These are phyloP conservation scores for Colletotrichum sp. DNA, from an alignment of 2,329 filamentous ascomycete genomes.

Conservation along the genomic window DNA sequence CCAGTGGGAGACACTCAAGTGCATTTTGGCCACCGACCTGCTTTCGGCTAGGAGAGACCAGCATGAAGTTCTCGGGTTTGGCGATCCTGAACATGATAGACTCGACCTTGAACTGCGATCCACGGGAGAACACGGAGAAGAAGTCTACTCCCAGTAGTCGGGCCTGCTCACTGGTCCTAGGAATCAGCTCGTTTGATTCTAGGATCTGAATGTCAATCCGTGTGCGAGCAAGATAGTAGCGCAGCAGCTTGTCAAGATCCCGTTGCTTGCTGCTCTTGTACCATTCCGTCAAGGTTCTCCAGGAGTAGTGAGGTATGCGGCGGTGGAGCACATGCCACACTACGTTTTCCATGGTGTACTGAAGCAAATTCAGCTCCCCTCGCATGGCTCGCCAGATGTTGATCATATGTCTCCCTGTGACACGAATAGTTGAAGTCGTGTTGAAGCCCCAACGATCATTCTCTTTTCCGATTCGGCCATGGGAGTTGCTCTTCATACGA, in stretches of 20 bases:
- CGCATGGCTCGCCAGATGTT: conserved; percentile 98
- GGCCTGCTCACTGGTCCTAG: conserved; percentile 92
- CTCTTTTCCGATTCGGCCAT: conserved; percentile 85
- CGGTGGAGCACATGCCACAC: conserved; percentile 88
- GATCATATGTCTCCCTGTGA: conserved; percentile 96
- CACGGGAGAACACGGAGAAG: conserved; percentile 92
- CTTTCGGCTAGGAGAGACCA: conserved; percentile 87
- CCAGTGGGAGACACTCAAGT: conserved; percentile 89
- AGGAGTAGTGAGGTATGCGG: conserved; percentile 86
- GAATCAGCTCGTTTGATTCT: conserved; percentile 85
- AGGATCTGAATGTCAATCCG: conserved; percentile 89
- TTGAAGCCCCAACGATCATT: conserved; percentile 93
- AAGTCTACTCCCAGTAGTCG: conserved; percentile 94
- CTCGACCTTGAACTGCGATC: conserved; percentile 98
- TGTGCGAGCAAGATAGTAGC: conserved; percentile 78
- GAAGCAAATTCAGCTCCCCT: conserved; percentile 86
- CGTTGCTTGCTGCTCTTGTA: conserved; percentile 71
- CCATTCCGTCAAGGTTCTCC: conserved; percentile 81
- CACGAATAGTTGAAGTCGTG: conserved; percentile 85
- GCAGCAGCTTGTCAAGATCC: conserved; percentile 75
- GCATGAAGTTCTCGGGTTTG: conserved; percentile 92
- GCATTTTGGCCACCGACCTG: conserved; percentile 96
- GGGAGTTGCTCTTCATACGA: conserved; percentile 82
- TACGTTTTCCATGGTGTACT: conserved; percentile 97
- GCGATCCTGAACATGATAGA: conserved; percentile 98